Evolutionary conservation across 176 grass and related monocot species (phyloP), one percentile per base, ranked within the genome.

Genomic region (Triticum monococcum): DNA sequence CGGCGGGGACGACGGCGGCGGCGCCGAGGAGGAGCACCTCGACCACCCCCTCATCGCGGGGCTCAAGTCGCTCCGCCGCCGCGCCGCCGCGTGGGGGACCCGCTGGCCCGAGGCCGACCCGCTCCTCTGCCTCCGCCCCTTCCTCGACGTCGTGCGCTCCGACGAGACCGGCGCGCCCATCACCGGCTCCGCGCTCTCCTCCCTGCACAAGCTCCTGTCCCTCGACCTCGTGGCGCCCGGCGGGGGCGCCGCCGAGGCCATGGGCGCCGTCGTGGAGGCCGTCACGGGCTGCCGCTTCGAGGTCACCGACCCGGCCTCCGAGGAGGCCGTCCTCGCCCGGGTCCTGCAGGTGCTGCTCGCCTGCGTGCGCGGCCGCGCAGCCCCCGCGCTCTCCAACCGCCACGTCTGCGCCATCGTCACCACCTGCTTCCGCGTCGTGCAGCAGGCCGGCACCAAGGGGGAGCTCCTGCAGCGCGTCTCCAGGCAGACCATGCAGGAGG

Each of bases 401-500:
- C 94, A 99, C n/a, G 94, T 99, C 14, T 99, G 97, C 81, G 85
- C 94, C 63, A 78, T 96, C 70, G 92, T 94, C 54, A 99, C 89
- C 82, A 99, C 97, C 3, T 99, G 94, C 85, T 99, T 96, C 88
- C 92, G 97, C 17, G 92, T 99, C 22, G 97, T 99, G 80, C 97
- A 99, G 88, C 97, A 99, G 86, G 97, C 97, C 11, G 91, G 92
- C n/a, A 99, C 92, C 70, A 99, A 96, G 75, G 97, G 97, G 14
- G 97, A 99, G 84, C 88, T 99, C 48, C 88, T 99, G 63, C 97
- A 99, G 85, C 92, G 97, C 78, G 89, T 96, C 75, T 99, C 97
- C 20, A 85, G 97, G 52, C 94, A 99, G 87, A 99, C 90, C 18
- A 99, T 99, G 97, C 97, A 99, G 84, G 97, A 99, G 89, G 93